Base-by-base conservation (phyloP, 2,329 filamentous ascomycete genomes). In the Paecilomyces niveus region DNA sequence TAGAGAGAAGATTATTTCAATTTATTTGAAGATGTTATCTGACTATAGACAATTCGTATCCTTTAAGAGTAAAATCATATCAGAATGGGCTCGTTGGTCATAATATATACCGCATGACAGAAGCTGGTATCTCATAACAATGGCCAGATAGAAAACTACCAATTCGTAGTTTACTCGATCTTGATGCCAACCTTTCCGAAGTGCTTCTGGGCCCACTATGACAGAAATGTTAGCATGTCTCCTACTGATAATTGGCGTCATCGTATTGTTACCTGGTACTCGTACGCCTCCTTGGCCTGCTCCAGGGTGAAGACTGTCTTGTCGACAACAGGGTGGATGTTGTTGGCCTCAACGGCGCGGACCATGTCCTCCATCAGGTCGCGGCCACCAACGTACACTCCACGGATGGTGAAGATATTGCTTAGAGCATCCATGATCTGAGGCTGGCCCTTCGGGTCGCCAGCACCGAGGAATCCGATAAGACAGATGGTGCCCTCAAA, bases 281-380 rank as follows among this genome's bases (percentile, higher is more conserved):
- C 71, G 66, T 82, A 85, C 0, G 82, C 83, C 56, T 80, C 81
- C 66, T 78, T 80, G 3, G 77, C 68, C 63, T 85, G 67, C 22
- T 79, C 76, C 5, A 86, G 70, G 35, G 71, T 73, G 65, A 85
- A 86, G 11, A 81, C 75, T 71, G 81, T 83, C 65, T 81, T 72
- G 64, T 86, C 84, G 18, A 86, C 76, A 21, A 86, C 74, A 1
- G 84, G 84, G 61, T 83, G 80, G 63, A 86, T 82, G 60, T 84
- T 70, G 59, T 84, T 84, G 15, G 76, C 79, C 70, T 85, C 83
- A 58, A 86, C 82, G 0, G 82, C 81, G 13, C 72, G 68, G 61
- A 81, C 79, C 84, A 86, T 85, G 31, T 84, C 83, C 65, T 83
- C 78, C 70, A 86, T 83, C 67, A 83, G 77, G 39, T 76, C 72